Evolutionary conservation across 129 eudicot species (phyloP).

Genomic region (Oenanthe sinensis): DNA sequence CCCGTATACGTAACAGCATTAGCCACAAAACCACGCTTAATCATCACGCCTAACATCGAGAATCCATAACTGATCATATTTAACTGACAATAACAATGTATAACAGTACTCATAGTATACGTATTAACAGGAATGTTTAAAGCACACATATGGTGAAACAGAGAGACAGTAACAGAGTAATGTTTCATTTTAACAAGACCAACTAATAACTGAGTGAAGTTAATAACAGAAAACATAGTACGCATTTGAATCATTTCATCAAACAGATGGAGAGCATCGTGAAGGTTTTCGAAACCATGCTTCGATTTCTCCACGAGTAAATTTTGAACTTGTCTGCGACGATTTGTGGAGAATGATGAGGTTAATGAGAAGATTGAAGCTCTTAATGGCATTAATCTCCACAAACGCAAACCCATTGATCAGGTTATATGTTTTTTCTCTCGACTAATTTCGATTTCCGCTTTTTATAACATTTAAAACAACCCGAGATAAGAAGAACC

Average conservation of each 20-base stretch:
- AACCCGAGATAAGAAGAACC: too few species aligned
- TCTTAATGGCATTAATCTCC: neutral
- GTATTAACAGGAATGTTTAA: slow-evolving; percentile 17
- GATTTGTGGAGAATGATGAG: neutral
- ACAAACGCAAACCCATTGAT: neutral
- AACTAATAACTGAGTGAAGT: slow-evolving; percentile 20
- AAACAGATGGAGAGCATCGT: slow-evolving; percentile 36
- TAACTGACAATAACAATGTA: slow-evolving; percentile 27
- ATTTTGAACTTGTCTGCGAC: neutral
- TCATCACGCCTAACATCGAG: slow-evolving; percentile 24
- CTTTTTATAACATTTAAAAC: too few species aligned
- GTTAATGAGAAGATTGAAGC: neutral
- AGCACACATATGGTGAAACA: slow-evolving; percentile 15
- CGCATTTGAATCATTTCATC: slow-evolving; percentile 30
- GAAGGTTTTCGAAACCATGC: slow-evolving; percentile 4
- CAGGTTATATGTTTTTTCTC: too few species aligned
- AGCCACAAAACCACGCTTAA: slow-evolving; percentile 36
- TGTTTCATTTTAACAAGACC: slow-evolving; percentile 27
- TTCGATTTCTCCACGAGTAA: neutral
- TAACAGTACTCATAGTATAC: slow-evolving; percentile 25
- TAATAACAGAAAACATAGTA: slow-evolving; percentile 25
- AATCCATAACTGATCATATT: slow-evolving; percentile 26
- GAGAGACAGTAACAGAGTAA: slow-evolving; percentile 20
- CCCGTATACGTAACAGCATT: slow-evolving; percentile 21
- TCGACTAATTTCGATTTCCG: too few species aligned